Percentiles rank a stretch among this genome's conserved stretches.
These are phyloP conservation scores for Amylocystis lapponica DNA, from an alignment of 768 basidiomycete species.

Conservation along the genomic window DNA sequence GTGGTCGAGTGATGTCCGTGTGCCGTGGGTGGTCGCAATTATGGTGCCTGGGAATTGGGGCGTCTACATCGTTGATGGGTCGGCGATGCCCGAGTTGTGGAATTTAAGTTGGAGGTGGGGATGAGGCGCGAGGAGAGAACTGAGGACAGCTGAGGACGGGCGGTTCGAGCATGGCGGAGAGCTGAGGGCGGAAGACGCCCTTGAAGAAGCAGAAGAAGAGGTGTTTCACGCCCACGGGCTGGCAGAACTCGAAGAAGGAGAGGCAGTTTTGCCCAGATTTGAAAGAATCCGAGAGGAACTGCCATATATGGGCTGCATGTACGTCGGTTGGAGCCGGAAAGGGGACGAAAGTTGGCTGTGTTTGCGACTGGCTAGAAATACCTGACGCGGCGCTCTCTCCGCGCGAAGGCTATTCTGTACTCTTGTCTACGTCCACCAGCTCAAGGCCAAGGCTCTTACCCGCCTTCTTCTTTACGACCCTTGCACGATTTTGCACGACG, in stretches of 20 bases:
- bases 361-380: conserved; percentile 18
- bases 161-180: too few species aligned
- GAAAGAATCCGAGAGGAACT: not conserved
- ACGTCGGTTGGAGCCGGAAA: conserved; percentile 7
- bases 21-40: too few species aligned
- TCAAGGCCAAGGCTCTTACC: conserved; percentile 12
- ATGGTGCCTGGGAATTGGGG: too few species aligned
- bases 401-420: conserved; percentile 19
- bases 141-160: too few species aligned
- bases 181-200: too few species aligned
- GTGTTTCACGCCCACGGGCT: too few species aligned
- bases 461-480: conserved; percentile 28
- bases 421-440: conserved; percentile 17
- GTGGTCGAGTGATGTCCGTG: too few species aligned
- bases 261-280: not conserved
- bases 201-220: too few species aligned
- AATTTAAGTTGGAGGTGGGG: too few species aligned
- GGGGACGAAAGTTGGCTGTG: conserved; percentile 11
- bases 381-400: conserved; percentile 9
- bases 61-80: too few species aligned
- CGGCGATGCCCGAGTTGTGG: too few species aligned
- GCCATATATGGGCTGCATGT: conserved; percentile 1
- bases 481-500: conserved; percentile 66
- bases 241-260: not conserved
- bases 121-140: too few species aligned